Percentiles rank a stretch among this genome's conserved stretches.
phyloP scores from a whole-genome alignment of 2,329 filamentous ascomycete genomes.

The Cryphonectria carpinicola region DNA sequence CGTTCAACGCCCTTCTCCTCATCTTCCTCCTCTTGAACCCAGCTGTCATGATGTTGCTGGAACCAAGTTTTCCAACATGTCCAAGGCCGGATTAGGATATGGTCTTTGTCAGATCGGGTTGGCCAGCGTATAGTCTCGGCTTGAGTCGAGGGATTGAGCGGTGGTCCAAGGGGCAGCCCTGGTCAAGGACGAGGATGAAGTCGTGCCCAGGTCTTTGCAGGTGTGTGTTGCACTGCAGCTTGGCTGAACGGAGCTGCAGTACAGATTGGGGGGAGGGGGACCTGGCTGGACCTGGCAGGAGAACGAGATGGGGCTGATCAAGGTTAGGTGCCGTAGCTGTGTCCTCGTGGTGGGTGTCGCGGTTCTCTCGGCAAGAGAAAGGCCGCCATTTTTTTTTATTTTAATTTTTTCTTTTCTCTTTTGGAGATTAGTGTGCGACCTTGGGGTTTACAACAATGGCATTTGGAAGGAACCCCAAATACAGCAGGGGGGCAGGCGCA shows the following conservation, averaged over 20 bases:
- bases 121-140: not conserved
- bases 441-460: not conserved
- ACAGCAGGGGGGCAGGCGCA: not conserved
- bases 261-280: not conserved
- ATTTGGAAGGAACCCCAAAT: not conserved
- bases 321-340: not conserved
- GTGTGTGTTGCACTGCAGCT: not conserved
- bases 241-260: not conserved
- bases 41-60: not conserved
- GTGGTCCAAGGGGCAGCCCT: not conserved
- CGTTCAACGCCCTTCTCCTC: not conserved
- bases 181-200: not conserved
- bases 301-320: not conserved
- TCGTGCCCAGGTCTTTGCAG: not conserved
- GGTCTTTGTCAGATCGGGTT: not conserved
- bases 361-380: not conserved
- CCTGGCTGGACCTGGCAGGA: constrained; percentile 1
- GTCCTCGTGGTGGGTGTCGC: not conserved
- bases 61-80: not conserved
- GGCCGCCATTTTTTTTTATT: not conserved
- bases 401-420: not conserved
- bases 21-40: not conserved
- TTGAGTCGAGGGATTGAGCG: not conserved
- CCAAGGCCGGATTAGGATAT: not conserved
- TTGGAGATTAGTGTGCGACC: not conserved